Evolutionary conservation across 2,329 filamentous ascomycete species (phyloP).

Genomic region (Aspergillus viridinutans): DNA sequence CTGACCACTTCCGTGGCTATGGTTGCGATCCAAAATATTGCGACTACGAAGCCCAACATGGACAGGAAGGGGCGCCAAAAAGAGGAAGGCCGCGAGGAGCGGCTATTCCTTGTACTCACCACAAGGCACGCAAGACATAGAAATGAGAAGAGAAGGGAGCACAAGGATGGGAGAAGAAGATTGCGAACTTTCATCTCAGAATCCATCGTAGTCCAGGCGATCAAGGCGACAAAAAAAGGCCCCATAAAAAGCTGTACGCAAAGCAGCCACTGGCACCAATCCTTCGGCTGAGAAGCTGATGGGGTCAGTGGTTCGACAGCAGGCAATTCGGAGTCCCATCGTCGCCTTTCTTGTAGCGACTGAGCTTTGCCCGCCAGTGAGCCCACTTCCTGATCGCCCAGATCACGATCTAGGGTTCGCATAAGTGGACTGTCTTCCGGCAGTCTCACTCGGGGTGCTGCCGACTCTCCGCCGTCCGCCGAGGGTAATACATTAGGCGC

Average conservation of each 20-base stretch:
- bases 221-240: slow-evolving; percentile 73
- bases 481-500: slow-evolving; percentile 24
- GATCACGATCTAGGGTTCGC: slow-evolving; percentile 15
- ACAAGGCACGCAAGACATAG: slow-evolving; percentile 64
- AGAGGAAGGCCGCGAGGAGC: slow-evolving; percentile 58
- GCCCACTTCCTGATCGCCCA: slow-evolving; percentile 5
- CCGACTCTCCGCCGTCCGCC: slow-evolving; percentile 13
- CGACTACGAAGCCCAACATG: slow-evolving; percentile 84
- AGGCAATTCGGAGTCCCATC: slow-evolving; percentile 40
- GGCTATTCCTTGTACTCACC: slow-evolving; percentile 54
- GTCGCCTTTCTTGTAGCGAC: slow-evolving; percentile 10
- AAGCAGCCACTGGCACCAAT: slow-evolving; percentile 91
- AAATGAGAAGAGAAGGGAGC: slow-evolving; percentile 65
- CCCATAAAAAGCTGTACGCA: slow-evolving; percentile 81
- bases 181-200: slow-evolving; percentile 48
- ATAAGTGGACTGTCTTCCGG: slow-evolving; percentile 36
- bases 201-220: slow-evolving; percentile 61
- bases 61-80: slow-evolving; percentile 73
- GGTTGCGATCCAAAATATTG: slow-evolving; percentile 93
- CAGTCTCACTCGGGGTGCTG: slow-evolving; percentile 26
- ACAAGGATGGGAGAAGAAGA: slow-evolving; percentile 56
- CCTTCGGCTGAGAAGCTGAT: slow-evolving; percentile 35
- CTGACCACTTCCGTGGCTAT: slow-evolving; percentile 95
- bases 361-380: slow-evolving; percentile 16
- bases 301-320: slow-evolving; percentile 22